Evolutionary conservation across 441 rosid genomes (phyloP).

Genomic region (Macaranga tanarius): DNA sequence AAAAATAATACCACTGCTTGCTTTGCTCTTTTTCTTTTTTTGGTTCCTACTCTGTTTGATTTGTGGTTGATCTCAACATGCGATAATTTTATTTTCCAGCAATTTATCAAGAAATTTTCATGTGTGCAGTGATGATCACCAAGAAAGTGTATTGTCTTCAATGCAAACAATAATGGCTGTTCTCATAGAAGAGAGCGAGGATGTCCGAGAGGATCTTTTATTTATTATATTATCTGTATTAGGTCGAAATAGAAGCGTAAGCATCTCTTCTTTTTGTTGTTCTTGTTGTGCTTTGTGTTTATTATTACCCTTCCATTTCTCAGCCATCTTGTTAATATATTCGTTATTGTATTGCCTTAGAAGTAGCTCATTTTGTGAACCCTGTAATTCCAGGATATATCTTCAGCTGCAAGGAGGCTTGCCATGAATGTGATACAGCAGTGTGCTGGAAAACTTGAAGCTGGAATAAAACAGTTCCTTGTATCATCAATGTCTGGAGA

Average conservation of each 20-base stretch:
- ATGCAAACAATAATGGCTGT: conserved; percentile 91
- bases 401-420: conserved; percentile 76
- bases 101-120: conserved; percentile 22
- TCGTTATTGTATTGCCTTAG: background rate
- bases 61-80: conserved; percentile 13
- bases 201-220: conserved; percentile 79
- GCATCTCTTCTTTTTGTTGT: conserved; percentile 33
- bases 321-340: background rate
- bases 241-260: conserved; percentile 81
- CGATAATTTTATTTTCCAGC: background rate
- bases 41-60: background rate
- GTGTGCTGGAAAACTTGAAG: conserved; percentile 89
- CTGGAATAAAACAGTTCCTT: conserved; percentile 85
- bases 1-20: background rate
- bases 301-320: conserved; percentile 14
- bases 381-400: conserved; percentile 59
- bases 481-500: conserved; percentile 92
- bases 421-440: conserved; percentile 90
- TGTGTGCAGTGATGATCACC: conserved; percentile 89
- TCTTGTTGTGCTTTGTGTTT: background rate
- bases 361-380: conserved; percentile 33
- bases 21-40: background rate
- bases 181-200: conserved; percentile 97
- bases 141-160: conserved; percentile 81
- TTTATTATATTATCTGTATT: conserved; percentile 66